Evolutionary conservation across 2,329 filamentous ascomycete species (phyloP).

Genomic region (Fusarium veterinarium): DNA sequence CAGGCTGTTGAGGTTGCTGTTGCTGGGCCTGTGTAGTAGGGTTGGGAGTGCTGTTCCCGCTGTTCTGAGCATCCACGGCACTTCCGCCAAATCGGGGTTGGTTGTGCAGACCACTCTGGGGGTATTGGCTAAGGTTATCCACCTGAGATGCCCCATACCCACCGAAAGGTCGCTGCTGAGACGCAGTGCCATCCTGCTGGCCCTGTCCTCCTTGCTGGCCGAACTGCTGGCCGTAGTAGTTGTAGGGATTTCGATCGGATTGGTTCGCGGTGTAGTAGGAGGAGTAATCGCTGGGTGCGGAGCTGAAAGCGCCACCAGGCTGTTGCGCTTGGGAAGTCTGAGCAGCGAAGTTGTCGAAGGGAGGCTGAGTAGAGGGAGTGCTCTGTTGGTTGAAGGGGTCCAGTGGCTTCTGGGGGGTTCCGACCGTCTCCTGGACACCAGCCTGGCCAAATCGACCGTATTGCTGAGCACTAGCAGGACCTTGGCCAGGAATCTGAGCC

Average conservation of each 20-base stretch:
- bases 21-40: constrained; percentile 71
- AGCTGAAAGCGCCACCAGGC: constrained; percentile 75
- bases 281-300: constrained; percentile 82
- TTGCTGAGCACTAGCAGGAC: constrained; percentile 69
- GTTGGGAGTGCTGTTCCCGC: constrained; percentile 91
- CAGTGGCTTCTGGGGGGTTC: constrained; percentile 80
- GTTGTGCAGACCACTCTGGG: constrained; percentile 74
- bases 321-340: constrained; percentile 72
- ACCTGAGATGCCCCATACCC: constrained; percentile 76
- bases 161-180: constrained; percentile 80
- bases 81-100: constrained; percentile 69
- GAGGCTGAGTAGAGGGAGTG: constrained; percentile 59
- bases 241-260: constrained; percentile 79
- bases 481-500: constrained; percentile 53
- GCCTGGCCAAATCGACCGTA: constrained; percentile 77
- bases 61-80: constrained; percentile 78
- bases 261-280: constrained; percentile 86
- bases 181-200: constrained; percentile 77
- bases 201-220: constrained; percentile 69
- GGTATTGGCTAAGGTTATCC: constrained; percentile 75
- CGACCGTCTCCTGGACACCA: constrained; percentile 68
- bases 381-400: constrained; percentile 87
- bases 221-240: constrained; percentile 78
- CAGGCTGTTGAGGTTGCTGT: constrained; percentile 57
- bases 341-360: constrained; percentile 70